These are phyloP conservation scores for Hypsizygus marmoreus DNA, from an alignment of 768 basidiomycete species.

Conservation along the genomic window DNA sequence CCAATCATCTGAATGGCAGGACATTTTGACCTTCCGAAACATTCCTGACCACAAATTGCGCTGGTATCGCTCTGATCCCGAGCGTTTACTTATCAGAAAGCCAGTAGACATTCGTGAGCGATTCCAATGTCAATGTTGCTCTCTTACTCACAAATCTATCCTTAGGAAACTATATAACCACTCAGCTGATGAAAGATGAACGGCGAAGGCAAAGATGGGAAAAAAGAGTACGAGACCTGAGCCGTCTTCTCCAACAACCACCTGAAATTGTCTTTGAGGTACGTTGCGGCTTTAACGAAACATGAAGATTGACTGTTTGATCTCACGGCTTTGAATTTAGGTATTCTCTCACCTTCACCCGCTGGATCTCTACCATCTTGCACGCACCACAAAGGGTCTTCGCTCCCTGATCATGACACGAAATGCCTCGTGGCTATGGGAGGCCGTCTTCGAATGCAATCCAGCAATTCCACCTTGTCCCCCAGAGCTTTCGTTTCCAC, in stretches of 20 bases:
- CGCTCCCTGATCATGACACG: slow-evolving; percentile 31
- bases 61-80: no score
- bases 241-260: background rate
- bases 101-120: no score
- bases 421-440: slow-evolving; percentile 29
- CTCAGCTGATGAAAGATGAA: background rate
- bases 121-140: no score
- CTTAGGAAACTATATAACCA: background rate
- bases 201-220: background rate
- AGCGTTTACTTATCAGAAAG: no score
- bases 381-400: slow-evolving; percentile 36
- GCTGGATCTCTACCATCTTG: slow-evolving; percentile 35
- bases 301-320: background rate
- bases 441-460: background rate
- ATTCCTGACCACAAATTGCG: no score
- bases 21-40: no score
- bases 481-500: background rate
- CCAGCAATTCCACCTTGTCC: background rate
- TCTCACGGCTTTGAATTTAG: slow-evolving; percentile 17
- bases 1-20: no score
- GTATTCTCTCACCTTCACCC: slow-evolving; percentile 35
- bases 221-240: background rate
- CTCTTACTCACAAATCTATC: no score
- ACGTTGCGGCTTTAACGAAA: background rate
- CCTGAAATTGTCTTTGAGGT: background rate